These are phyloP conservation scores for Cercospora berteroae DNA, from an alignment of 2,329 filamentous ascomycete species.

Conservation along the genomic window DNA sequence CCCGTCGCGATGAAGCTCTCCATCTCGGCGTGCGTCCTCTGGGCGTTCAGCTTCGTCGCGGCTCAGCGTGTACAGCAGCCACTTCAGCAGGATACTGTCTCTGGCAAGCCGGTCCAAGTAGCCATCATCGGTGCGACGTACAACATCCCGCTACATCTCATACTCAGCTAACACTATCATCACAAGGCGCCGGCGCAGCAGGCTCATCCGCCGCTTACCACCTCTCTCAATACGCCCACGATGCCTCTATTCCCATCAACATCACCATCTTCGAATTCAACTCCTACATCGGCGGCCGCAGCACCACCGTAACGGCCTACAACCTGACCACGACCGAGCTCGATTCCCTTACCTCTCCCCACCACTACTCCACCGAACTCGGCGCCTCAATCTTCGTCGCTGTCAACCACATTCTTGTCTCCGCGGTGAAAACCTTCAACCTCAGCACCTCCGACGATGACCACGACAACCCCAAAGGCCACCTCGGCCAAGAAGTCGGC, in stretches of 20 bases:
- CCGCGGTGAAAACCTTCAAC: constrained; percentile 69
- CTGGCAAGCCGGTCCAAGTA: constrained; percentile 18
- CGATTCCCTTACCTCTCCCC: constrained; percentile 55
- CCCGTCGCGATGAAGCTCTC: neutral
- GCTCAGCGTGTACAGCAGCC: constrained; percentile 15
- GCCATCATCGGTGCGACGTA: constrained; percentile 23
- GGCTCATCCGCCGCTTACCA: constrained; percentile 86
- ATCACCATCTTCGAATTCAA: constrained; percentile 87
- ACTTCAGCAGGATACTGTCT: constrained; percentile 12
- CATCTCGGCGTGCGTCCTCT: neutral
- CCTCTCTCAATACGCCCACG: constrained; percentile 67
- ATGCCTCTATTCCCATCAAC: constrained; percentile 62
- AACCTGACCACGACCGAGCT: constrained; percentile 47
- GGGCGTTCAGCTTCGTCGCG: neutral
- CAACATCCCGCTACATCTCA: neutral
- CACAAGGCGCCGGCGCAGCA: constrained; percentile 77
- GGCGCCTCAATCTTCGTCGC: constrained; percentile 90
- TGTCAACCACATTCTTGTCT: constrained; percentile 77
- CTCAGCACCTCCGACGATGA: constrained; percentile 50
- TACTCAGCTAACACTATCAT: neutral
- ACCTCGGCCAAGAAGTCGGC: constrained; percentile 59
- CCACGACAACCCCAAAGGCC: constrained; percentile 45
- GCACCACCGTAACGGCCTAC: constrained; percentile 78
- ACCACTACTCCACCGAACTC: constrained; percentile 67
- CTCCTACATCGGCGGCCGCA: constrained; percentile 76